Evolutionary conservation across 768 basidiomycete genomes (phyloP), one percentile per base, ranked within the genome.

Genomic region (Suillus fuscotomentosus): DNA sequence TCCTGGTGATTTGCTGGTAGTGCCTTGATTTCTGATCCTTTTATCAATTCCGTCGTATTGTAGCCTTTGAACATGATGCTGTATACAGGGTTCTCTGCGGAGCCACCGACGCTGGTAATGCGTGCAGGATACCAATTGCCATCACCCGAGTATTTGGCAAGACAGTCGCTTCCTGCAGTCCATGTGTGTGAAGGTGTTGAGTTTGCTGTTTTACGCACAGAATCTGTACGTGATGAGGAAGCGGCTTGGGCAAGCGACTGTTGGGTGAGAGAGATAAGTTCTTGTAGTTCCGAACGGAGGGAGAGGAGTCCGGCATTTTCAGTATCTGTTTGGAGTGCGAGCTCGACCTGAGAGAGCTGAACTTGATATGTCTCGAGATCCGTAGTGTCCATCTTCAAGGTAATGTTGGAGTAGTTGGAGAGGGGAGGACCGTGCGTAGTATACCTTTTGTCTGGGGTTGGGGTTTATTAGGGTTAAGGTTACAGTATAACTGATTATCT

Each of bases 331-430:
- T 86, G 80, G 55, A 96, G 87, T 22, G 92, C 90, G 62, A 86
- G 78, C 75, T 95, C 91, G 66, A 95, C 93, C 74, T 95, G 92
- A n/a, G 89, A 87, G 65, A 94, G 88, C 73, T 94, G 92, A 13
- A 91, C 90, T 79, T 95, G 91, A 73, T 94, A 95, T 2, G 91
- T 92, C 77, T 95, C 94, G 64, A 95, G 85, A 76, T 95, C 94
- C 64, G 85, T 81, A 70, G 85, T 87, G 74, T 92, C 75, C 75
- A 76, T 76, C 7, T 64, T 59, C n/a, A 13, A 41, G 20, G 20
- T 45, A 45, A 36, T n/a, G n/a, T n/a, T 60, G 59, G 56, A 57
- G 45, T 17, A 41, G 39, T 22, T 48, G 31, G 59, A 8, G 22
- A 31, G 17, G 27, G 17, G 27, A 15, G 51, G 27, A 53, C 51